Conservation (phyloP, 768 basidiomycete species). For the Lactifluus pinguis region DNA sequence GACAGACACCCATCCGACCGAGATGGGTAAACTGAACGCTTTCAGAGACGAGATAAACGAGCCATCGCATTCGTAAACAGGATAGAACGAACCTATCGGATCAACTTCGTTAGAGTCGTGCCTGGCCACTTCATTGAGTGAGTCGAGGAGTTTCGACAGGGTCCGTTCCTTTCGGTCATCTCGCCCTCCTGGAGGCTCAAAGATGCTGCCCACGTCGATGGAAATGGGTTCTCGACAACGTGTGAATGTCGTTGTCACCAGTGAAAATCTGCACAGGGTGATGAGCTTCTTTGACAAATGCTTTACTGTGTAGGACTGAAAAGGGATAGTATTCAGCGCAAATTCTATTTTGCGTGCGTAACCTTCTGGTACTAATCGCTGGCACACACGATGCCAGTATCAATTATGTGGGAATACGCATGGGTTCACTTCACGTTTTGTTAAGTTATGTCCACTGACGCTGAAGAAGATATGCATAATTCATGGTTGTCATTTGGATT, state of each 20-base stretch:
- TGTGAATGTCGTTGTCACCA: neutral
- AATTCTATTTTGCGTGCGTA: no score
- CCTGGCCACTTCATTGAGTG: conserved; percentile 35
- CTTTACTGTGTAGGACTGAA: no score
- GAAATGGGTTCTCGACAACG: neutral
- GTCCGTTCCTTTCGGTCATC: conserved; percentile 34
- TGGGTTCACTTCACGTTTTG: conserved; percentile 6
- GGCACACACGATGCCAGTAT: neutral
- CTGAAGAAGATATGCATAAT: conserved; percentile 2
- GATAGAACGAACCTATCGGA: conserved; percentile 23
- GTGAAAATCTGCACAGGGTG: neutral
- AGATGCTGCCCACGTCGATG: conserved; percentile 7
- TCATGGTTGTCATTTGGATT: neutral
- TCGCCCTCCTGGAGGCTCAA: conserved; percentile 3
- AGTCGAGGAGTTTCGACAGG: conserved; percentile 38
- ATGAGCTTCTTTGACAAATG: no score
- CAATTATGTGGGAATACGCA: neutral
- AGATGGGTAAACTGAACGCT: no score
- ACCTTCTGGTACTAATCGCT: no score
- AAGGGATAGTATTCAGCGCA: no score
- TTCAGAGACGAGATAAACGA: no score
- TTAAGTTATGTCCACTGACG: conserved; percentile 13
- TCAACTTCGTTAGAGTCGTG: conserved; percentile 28
- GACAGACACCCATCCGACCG: no score
- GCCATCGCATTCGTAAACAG: neutral